Evolutionary conservation across 1,284 basidiomycete genomes (phyloP), one percentile per base, ranked within the genome.

Genomic region (Ceratobasidium sp.): DNA sequence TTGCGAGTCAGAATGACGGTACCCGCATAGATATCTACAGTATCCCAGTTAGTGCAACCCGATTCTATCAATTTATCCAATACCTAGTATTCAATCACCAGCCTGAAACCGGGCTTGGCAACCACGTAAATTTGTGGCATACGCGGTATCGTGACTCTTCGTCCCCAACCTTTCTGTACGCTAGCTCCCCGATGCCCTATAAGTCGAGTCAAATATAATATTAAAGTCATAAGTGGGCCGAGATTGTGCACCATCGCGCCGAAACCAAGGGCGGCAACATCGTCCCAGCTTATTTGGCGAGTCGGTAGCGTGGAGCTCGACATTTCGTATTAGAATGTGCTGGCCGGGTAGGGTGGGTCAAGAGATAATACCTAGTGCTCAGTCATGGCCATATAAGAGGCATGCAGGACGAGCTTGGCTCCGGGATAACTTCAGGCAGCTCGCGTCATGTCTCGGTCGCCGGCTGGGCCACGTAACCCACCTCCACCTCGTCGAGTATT

Each of bases 41-140:
- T 72, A 30, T 72, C 71, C 71, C 71, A 72, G 46, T 63, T 63
- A 3, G 64, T 73, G 49, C 58, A 73, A 6, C 72, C 72, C 3
- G 59, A 38, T 33, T 63, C 72, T 18, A 51, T 25, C 14, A 69
- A 56, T n/a, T 46, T 66, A 30, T 73, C 66, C 36, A 73, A 42
- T 11, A 72, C 58, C 70, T 72, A 42, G n/a, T n/a, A n/a, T n/a
- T n/a, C n/a, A n/a, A n/a, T n/a, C n/a, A n/a, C n/a, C n/a, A n/a
- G n/a, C n/a, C n/a, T n/a, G n/a, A n/a, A n/a, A n/a, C n/a, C n/a
- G n/a, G n/a, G n/a, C n/a, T n/a, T n/a, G n/a, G n/a, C n/a, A n/a
- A n/a, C n/a, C n/a, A n/a, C n/a, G n/a, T n/a, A n/a, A n/a, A n/a
- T n/a, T n/a, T n/a, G n/a, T n/a, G n/a, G n/a, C 54, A 46, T 40